phyloP scores from a whole-genome alignment of 768 basidiomycete genomes.

The Cystoderma amianthinum region DNA sequence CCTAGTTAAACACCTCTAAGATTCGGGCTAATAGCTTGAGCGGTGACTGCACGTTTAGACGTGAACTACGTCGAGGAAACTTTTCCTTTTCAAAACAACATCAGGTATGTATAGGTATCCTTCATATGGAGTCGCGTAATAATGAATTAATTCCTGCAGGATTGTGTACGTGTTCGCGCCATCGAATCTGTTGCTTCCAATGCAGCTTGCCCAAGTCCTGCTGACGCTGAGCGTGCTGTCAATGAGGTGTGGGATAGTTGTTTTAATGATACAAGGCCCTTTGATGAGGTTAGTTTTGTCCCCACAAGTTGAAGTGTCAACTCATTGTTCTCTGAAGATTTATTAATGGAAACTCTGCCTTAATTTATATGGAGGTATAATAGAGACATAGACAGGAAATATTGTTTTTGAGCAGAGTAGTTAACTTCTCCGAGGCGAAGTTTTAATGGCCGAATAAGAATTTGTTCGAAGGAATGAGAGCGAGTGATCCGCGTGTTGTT shows the following conservation, averaged over 20 bases:
- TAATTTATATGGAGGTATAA: too few relatives aligned
- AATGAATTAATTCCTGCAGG: conserved; percentile 32
- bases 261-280: conserved; percentile 91
- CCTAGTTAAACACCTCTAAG: too few relatives aligned
- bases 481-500: conserved; percentile 9
- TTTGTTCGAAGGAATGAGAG: too few relatives aligned
- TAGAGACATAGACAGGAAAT: too few relatives aligned
- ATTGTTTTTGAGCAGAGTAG: too few relatives aligned
- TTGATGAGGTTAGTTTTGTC: conserved; percentile 74
- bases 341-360: conserved; percentile 6
- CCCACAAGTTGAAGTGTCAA: background rate
- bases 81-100: conserved; percentile 88
- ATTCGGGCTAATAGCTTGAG: conserved; percentile 93
- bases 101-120: conserved; percentile 47
- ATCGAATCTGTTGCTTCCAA: conserved; percentile 76
- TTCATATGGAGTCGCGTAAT: conserved; percentile 1
- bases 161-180: conserved; percentile 86
- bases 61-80: conserved; percentile 76
- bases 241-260: conserved; percentile 98
- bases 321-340: conserved; percentile 6
- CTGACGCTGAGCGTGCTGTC: conserved; percentile 79
- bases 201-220: conserved; percentile 69
- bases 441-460: too few relatives aligned
- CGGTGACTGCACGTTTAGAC: conserved; percentile 84
- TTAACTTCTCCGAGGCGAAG: too few relatives aligned